These are phyloP conservation scores for Limnomonas spitsbergensis DNA, from an alignment of 139 green algal species.

Conservation along the genomic window DNA sequence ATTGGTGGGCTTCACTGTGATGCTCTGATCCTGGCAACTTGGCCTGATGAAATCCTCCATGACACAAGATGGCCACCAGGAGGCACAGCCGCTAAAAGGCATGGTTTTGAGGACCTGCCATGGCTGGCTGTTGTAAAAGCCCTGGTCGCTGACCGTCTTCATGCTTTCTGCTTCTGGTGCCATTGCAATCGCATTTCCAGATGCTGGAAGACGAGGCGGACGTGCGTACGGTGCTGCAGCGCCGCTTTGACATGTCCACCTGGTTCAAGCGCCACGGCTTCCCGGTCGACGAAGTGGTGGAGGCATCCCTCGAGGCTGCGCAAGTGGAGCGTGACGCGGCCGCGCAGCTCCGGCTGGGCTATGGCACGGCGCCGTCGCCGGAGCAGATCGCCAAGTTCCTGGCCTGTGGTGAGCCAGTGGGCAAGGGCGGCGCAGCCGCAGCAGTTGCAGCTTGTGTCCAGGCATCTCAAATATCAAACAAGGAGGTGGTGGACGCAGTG, in stretches of 20 bases:
- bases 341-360: background rate
- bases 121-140: too few relatives aligned
- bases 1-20: too few relatives aligned
- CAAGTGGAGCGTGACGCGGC: background rate
- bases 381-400: background rate
- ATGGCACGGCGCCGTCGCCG: background rate
- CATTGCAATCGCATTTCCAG: too few relatives aligned
- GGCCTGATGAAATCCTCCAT: too few relatives aligned
- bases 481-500: background rate
- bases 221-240: slow-evolving; percentile 57
- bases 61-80: too few relatives aligned
- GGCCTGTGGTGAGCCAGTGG: background rate
- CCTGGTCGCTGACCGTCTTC: too few relatives aligned
- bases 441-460: background rate
- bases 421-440: background rate
- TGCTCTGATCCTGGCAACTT: too few relatives aligned
- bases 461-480: background rate
- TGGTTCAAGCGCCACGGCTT: slow-evolving; percentile 60
- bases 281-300: slow-evolving; percentile 24
- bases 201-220: slow-evolving; percentile 40
- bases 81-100: too few relatives aligned
- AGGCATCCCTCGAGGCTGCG: background rate
- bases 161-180: too few relatives aligned
- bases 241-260: slow-evolving; percentile 76
- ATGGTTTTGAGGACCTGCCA: too few relatives aligned